Evolutionary conservation across 2,329 filamentous ascomycete species (phyloP).

Genomic region (Ilyonectria destructans): DNA sequence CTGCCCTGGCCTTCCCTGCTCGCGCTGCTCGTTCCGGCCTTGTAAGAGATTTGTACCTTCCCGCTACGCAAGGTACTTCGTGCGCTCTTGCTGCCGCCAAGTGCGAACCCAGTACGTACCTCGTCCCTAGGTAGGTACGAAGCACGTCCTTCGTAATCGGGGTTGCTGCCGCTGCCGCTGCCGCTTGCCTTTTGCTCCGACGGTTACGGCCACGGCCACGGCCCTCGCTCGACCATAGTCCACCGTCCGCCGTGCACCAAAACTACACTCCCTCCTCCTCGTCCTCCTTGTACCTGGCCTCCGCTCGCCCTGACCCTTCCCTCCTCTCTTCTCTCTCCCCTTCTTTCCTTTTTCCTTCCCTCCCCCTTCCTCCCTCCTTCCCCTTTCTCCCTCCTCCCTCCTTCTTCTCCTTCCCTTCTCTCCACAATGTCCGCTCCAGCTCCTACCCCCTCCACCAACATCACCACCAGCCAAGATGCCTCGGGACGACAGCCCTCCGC

Average conservation of each 20-base stretch:
- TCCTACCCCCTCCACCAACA: conserved; percentile 48
- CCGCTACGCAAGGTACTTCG: conserved; percentile 25
- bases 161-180: conserved; percentile 25
- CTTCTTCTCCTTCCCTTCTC: conserved; percentile 46
- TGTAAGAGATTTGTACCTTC: conserved; percentile 42
- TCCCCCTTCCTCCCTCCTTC: conserved; percentile 48
- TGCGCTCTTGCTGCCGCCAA: conserved; percentile 29
- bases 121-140: conserved; percentile 32
- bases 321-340: conserved; percentile 46
- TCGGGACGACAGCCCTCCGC: conserved; percentile 76
- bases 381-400: conserved; percentile 50
- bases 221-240: conserved; percentile 36
- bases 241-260: conserved; percentile 40
- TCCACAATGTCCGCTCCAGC: conserved; percentile 55
- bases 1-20: conserved; percentile 38
- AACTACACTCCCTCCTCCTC: conserved; percentile 45
- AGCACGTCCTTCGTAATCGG: conserved; percentile 41
- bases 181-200: conserved; percentile 33
- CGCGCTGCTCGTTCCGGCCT: conserved; percentile 22
- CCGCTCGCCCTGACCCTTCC: conserved; percentile 45
- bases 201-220: conserved; percentile 30
- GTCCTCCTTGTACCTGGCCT: conserved; percentile 46
- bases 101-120: conserved; percentile 38
- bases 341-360: conserved; percentile 44
- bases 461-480: conserved; percentile 67